phyloP scores from a whole-genome alignment of 1,284 basidiomycete genomes.

The Trametes versicolor region DNA sequence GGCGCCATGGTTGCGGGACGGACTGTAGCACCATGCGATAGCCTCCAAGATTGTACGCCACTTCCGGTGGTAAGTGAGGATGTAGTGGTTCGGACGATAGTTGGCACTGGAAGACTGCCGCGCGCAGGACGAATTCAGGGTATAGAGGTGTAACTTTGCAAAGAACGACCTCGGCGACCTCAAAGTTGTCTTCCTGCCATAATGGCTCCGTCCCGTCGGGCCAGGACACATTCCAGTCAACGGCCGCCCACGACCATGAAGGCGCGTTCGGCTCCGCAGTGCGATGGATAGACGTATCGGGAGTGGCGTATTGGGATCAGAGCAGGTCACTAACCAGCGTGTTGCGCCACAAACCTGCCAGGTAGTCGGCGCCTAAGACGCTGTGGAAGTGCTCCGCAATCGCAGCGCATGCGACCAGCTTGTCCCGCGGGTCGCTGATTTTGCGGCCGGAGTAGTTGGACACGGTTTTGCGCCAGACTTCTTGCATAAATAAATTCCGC shows the following conservation, averaged over 20 bases:
- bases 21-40: no score
- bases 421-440: slow-evolving; percentile 24
- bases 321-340: slow-evolving; percentile 24
- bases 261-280: slow-evolving; percentile 18
- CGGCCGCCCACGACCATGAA: slow-evolving; percentile 30
- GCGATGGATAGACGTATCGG: no score
- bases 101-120: not conserved
- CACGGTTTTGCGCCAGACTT: slow-evolving; percentile 24
- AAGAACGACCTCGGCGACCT: not conserved
- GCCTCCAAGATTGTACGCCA: no score
- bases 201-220: no score
- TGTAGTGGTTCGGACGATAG: no score
- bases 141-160: not conserved
- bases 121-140: not conserved
- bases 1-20: no score
- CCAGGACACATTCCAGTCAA: not conserved
- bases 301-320: slow-evolving; percentile 6
- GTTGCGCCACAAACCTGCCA: slow-evolving; percentile 30
- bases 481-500: not conserved
- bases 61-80: no score
- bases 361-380: slow-evolving; percentile 26
- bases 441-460: slow-evolving; percentile 27
- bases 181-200: not conserved
- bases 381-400: slow-evolving; percentile 30
- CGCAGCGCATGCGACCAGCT: slow-evolving; percentile 28